Base-by-base conservation (phyloP, 164 flowering plant genomes). In the Chimonanthus praecox region DNA sequence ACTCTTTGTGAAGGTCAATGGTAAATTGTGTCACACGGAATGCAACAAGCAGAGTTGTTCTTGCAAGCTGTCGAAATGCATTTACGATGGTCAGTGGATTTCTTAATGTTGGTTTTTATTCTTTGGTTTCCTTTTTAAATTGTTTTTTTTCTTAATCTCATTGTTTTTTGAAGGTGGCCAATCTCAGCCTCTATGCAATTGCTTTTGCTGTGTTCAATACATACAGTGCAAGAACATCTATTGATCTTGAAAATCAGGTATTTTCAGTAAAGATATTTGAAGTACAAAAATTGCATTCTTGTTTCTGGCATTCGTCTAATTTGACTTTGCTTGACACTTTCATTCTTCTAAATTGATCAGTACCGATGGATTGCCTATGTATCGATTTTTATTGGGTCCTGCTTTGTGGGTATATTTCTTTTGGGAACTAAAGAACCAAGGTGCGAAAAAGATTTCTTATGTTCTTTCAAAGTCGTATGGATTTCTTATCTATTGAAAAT, bases 21-120 rank as follows among this genome's bases (percentile, higher is more conserved):
- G 89, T 94, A 74, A 94, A 88, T 77, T 92, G 97, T 83, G 89
- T 94, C 79, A 87, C 99, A 5, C 78, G 87, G 78, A 89, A 94
- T 79, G 81, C 94, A 70, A 87, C 97, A 72, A 90, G 96, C 86
- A 88, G 99, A 82, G 96, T 90, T 58, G 96, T 83, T 20, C 83
- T 92, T 48, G 82, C 92, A 58, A 94, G 99, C 84, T 91, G 97
- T 69, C 94, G 97, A 33, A 94, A 94, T 84, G 99, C 99, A 49
- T 92, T 91, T 83, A 88, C 97, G 46, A 94, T 92, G 99, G 98
- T 92, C 44, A 81, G 84, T 64, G 10, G 60, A 13, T 54, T 3
- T 13, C 16, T 54, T 10, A n/a, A 54, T 54, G 16, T 54, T 10
- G 60, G 60, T 54, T 54, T 54, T 10, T 54, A 8, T 10, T 54